Percentiles rank a stretch among this genome's conserved stretches.
Conservation (phyloP, 2,329 filamentous ascomycete species). For the Colletotrichum tofieldiae region DNA sequence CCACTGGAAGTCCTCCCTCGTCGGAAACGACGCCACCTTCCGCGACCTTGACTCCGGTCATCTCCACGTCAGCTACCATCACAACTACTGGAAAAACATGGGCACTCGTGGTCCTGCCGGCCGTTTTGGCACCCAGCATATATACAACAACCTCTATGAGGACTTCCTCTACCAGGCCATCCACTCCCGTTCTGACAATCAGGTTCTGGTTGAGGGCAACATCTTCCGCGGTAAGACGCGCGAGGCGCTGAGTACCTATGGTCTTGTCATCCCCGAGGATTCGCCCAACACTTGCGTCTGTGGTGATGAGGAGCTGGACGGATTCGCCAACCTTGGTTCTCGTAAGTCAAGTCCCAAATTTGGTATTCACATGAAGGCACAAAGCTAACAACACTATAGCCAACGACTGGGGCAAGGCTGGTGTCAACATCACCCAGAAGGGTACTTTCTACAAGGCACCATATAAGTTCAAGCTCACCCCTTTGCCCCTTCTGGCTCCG, state of each 20-base stretch:
- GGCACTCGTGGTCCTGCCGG: conserved; percentile 65
- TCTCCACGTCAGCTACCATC: conserved; percentile 65
- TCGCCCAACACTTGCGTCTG: conserved; percentile 68
- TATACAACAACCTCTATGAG: conserved; percentile 66
- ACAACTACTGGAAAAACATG: conserved; percentile 64
- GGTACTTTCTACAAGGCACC: conserved; percentile 65
- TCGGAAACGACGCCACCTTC: conserved; percentile 58
- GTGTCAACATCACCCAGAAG: conserved; percentile 67
- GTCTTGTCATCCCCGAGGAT: conserved; percentile 69
- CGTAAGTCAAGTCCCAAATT: conserved; percentile 53
- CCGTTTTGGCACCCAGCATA: conserved; percentile 64
- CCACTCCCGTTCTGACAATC: conserved; percentile 64
- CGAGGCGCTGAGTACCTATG: conserved; percentile 68
- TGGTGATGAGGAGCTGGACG: conserved; percentile 69
- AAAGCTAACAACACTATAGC: conserved; percentile 45
- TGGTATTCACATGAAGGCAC: conserved; percentile 45
- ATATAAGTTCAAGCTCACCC: conserved; percentile 65
- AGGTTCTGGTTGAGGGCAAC: conserved; percentile 65
- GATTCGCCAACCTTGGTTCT: conserved; percentile 68
- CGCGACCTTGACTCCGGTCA: conserved; percentile 59
- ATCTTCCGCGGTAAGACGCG: conserved; percentile 63
- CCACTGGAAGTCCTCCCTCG: conserved; percentile 61
- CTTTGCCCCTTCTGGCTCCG: conserved; percentile 58
- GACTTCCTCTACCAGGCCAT: conserved; percentile 64
- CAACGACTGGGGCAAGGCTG: conserved; percentile 64